A percentile compares a stretch with the other conserved stretches of the same genome.
Evolutionary conservation across 352 stramenopile species (phyloP).

Genomic region (Poterioochromonas sp.): DNA sequence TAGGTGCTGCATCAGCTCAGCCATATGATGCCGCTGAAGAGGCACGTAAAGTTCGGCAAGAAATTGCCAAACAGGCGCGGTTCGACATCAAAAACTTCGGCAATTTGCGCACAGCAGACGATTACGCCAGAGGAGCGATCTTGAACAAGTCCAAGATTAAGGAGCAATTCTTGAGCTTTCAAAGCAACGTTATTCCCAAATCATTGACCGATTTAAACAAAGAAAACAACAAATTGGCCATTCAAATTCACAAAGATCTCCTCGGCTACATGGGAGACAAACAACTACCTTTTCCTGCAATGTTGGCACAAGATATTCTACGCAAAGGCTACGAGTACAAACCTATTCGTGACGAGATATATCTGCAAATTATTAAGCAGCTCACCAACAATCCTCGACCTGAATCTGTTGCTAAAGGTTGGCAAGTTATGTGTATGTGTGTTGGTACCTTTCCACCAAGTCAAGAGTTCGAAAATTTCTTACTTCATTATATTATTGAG

Average conservation of each 20-base stretch:
- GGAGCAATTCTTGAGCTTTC: conserved; percentile 51
- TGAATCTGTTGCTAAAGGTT: conserved; percentile 75
- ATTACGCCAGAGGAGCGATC: conserved; percentile 49
- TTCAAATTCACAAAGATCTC: conserved; percentile 80
- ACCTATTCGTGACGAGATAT: conserved; percentile 82
- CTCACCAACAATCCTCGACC: conserved; percentile 76
- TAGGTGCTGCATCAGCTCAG: not conserved
- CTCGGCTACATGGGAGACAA: conserved; percentile 87
- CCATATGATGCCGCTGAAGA: conserved; percentile 46
- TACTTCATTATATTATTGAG: conserved; percentile 75
- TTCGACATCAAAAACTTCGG: conserved; percentile 47
- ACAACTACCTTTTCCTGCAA: conserved; percentile 81
- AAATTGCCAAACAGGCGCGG: conserved; percentile 29
- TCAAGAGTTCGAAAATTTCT: conserved; percentile 69
- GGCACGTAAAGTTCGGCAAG: conserved; percentile 42
- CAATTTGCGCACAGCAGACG: conserved; percentile 47
- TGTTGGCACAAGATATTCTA: conserved; percentile 81
- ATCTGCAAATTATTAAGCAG: conserved; percentile 83
- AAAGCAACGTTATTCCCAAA: conserved; percentile 49
- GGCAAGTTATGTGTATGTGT: conserved; percentile 84
- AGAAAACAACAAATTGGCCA: conserved; percentile 48
- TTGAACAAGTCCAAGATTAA: conserved; percentile 51
- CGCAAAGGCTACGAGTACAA: conserved; percentile 72
- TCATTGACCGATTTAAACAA: conserved; percentile 52
- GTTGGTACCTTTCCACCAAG: conserved; percentile 76